Percentiles rank a stretch among this genome's conserved stretches.
Evolutionary conservation across 805 yeast species (phyloP).

Genomic region (Candida easanensis): DNA sequence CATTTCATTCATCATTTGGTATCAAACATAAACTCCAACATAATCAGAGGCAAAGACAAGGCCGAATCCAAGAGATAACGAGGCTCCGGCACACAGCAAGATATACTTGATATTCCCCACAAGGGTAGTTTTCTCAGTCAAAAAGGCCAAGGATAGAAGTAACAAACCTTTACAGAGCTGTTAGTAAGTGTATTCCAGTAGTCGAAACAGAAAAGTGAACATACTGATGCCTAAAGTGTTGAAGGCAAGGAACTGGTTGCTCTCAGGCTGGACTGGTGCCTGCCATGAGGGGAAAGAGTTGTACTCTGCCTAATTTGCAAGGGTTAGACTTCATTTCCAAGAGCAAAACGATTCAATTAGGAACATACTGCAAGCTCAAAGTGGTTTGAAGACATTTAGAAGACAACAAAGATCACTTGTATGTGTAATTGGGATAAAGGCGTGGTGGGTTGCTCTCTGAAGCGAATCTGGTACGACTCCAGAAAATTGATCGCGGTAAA

Average conservation of each 20-base stretch:
- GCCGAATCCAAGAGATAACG: conserved; percentile 39
- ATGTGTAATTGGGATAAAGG: too few relatives aligned
- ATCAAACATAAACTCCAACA: conserved; percentile 44
- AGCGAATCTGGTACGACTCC: too few relatives aligned
- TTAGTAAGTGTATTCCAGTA: background rate
- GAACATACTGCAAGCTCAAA: background rate
- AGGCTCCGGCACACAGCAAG: conserved; percentile 30
- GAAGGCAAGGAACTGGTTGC: conserved; percentile 2
- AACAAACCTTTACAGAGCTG: conserved; percentile 3
- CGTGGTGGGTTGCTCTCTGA: too few relatives aligned
- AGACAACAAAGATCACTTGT: too few relatives aligned
- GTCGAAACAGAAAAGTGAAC: background rate
- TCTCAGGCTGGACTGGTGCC: background rate
- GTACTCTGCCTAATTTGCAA: conserved; percentile 1
- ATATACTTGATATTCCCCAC: conserved; percentile 22
- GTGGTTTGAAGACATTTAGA: too few relatives aligned
- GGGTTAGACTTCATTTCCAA: background rate
- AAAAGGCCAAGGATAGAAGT: conserved; percentile 7
- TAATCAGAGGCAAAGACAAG: conserved; percentile 39
- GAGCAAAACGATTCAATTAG: background rate
- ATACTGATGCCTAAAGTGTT: conserved; percentile 1
- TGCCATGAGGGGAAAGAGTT: background rate
- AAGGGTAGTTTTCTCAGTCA: conserved; percentile 9
- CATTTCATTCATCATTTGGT: background rate
- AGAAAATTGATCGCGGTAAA: too few relatives aligned